phyloP scores from a whole-genome alignment of 1,139 yeast species.

The Candida sojae region DNA sequence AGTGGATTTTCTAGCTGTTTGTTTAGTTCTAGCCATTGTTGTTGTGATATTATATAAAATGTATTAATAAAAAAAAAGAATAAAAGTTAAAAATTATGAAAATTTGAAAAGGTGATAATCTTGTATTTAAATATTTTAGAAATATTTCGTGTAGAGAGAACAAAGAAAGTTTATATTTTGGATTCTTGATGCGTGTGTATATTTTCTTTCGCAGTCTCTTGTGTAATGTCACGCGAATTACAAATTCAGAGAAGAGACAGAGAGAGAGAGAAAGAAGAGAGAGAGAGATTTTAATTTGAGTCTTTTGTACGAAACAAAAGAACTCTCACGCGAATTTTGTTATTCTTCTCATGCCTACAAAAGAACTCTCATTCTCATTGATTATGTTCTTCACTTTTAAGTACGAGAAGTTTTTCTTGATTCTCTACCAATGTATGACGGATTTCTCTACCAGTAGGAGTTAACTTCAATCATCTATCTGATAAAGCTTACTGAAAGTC shows the following conservation, averaged over 20 bases:
- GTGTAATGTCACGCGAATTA: background rate
- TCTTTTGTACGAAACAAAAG: conserved; percentile 3
- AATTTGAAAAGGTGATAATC: background rate
- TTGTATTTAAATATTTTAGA: conserved; percentile 1
- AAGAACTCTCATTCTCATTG: background rate
- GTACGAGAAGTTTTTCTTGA: background rate
- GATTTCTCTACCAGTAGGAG: no score
- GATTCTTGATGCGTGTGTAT: background rate
- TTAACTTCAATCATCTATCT: no score
- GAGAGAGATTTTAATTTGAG: background rate
- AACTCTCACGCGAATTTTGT: background rate
- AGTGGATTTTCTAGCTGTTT: conserved; percentile 98
- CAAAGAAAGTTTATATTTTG: background rate
- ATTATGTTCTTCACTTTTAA: background rate
- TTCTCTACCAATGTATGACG: background rate
- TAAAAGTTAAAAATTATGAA: background rate
- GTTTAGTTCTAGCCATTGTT: conserved; percentile 96
- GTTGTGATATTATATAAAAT: conserved; percentile 1
- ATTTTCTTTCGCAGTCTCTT: background rate
- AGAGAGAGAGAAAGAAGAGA: background rate
- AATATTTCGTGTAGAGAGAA: no score
- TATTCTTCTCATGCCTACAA: background rate
- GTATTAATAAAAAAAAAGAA: background rate
- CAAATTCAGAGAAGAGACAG: background rate
- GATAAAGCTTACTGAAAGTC: no score